These are phyloP conservation scores for Brassica carinata DNA, from an alignment of 345 rosid genomes.

Conservation along the genomic window DNA sequence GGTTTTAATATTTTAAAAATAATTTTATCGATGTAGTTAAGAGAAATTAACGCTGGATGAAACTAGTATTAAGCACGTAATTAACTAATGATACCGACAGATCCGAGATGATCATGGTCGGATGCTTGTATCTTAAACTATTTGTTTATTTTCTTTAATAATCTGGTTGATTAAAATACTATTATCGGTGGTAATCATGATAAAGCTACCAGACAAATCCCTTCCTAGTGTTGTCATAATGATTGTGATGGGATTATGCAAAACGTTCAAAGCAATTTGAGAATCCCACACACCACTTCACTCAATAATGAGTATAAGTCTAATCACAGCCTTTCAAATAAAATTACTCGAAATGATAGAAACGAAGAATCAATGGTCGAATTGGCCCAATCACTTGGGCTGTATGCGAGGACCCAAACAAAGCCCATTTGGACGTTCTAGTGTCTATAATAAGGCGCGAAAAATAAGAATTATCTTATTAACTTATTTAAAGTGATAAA, in stretches of 20 bases:
- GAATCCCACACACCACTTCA: conserved; percentile 40
- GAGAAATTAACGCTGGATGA: neutral
- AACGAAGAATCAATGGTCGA: neutral
- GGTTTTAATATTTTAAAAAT: neutral
- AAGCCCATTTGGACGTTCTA: conserved; percentile 4
- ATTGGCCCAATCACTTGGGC: neutral
- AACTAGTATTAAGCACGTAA: neutral
- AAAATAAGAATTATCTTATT: neutral
- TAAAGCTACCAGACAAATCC: conserved; percentile 32
- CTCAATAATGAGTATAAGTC: conserved; percentile 14
- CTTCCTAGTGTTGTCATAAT: conserved; percentile 33
- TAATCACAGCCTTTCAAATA: conserved; percentile 27
- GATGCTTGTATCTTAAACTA: neutral
- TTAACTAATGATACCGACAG: neutral
- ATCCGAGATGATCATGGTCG: neutral
- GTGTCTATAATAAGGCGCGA: neutral
- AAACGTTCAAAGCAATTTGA: conserved; percentile 15
- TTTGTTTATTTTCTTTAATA: conserved; percentile 2
- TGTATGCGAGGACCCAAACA: neutral
- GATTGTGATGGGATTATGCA: too few relatives aligned
- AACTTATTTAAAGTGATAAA: neutral
- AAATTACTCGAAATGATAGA: conserved; percentile 1
- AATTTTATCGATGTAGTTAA: neutral
- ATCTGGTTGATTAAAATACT: conserved; percentile 14
- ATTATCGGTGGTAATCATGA: conserved; percentile 37